phyloP scores from a whole-genome alignment of 768 basidiomycete species.

The Xerocomus spinulosus region DNA sequence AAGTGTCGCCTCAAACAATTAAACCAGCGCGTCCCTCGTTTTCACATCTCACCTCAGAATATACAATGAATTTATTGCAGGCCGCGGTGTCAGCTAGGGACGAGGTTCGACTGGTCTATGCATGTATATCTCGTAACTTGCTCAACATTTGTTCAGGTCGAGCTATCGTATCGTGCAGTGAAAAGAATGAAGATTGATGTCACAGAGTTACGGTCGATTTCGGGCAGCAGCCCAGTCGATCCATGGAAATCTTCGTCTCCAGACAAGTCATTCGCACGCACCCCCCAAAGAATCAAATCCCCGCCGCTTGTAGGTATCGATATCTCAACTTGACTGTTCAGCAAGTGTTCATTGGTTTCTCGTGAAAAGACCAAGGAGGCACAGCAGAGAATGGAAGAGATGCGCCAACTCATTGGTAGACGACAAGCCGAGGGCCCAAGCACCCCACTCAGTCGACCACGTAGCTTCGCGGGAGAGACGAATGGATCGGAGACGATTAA shows the following conservation, averaged over 20 bases:
- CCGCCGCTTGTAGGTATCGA: conserved; percentile 39
- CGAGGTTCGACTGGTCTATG: conserved; percentile 44
- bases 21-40: conserved; percentile 28
- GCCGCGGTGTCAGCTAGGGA: conserved; percentile 54
- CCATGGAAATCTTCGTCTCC: conserved; percentile 54
- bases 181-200: conserved; percentile 74
- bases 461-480: conserved; percentile 30
- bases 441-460: conserved; percentile 46
- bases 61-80: conserved; percentile 44
- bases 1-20: conserved; percentile 50
- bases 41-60: conserved; percentile 31
- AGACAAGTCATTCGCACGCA: conserved; percentile 45
- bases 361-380: conserved; percentile 66
- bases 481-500: conserved; percentile 19
- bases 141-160: conserved; percentile 45
- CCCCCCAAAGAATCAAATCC: conserved; percentile 39
- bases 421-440: conserved; percentile 46
- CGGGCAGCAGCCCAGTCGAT: conserved; percentile 23
- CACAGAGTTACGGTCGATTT: conserved; percentile 35
- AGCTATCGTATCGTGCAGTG: conserved; percentile 61
- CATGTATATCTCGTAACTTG: background rate
- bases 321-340: conserved; percentile 1
- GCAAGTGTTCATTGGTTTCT: conserved; percentile 4
- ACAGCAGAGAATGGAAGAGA: conserved; percentile 76
- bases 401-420: conserved; percentile 67